Percentiles rank a stretch among this genome's conserved stretches.
phyloP scores from a whole-genome alignment of 1,139 yeast genomes.

The Geotrichum aggregatum region DNA sequence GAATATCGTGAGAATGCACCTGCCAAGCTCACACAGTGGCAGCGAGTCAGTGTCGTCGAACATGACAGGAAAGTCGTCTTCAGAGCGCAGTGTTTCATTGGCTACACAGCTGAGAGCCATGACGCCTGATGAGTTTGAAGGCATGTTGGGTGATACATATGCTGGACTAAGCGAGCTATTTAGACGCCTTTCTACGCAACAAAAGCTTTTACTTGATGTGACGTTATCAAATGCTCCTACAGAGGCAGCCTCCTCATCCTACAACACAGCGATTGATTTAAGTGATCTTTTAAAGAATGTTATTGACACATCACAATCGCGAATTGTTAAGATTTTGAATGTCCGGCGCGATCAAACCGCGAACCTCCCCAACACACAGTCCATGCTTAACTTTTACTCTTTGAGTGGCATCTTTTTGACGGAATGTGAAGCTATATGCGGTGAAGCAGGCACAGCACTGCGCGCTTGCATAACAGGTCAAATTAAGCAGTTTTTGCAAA shows the following conservation, averaged over 20 bases:
- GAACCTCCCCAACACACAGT: slow-evolving; percentile 45
- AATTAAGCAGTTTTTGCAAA: slow-evolving; percentile 54
- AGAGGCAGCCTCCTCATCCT: slow-evolving; percentile 3
- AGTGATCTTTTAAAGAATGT: slow-evolving; percentile 54
- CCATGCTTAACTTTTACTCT: slow-evolving; percentile 63
- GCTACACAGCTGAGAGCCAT: slow-evolving; percentile 59
- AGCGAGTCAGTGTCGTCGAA: slow-evolving; percentile 30
- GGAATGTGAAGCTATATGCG: slow-evolving; percentile 83
- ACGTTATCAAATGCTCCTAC: slow-evolving; percentile 47
- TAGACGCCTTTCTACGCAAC: slow-evolving; percentile 70
- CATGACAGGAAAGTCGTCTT: slow-evolving; percentile 26
- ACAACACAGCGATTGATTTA: slow-evolving; percentile 29
- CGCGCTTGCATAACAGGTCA: slow-evolving; percentile 68
- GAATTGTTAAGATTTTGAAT: slow-evolving; percentile 72
- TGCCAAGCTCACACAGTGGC: slow-evolving; percentile 46
- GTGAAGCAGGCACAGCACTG: slow-evolving; percentile 59
- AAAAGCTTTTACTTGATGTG: slow-evolving; percentile 69
- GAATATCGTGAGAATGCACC: slow-evolving; percentile 57
- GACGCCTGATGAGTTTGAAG: slow-evolving; percentile 69
- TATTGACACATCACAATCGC: slow-evolving; percentile 66
- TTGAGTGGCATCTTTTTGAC: slow-evolving; percentile 65
- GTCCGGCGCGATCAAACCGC: slow-evolving; percentile 74
- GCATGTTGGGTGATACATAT: slow-evolving; percentile 60
- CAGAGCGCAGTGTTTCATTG: slow-evolving; percentile 39
- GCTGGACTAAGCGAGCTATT: slow-evolving; percentile 66